Conservation (phyloP, 2,329 filamentous ascomycete species). For the Pseudogymnoascus sp. region DNA sequence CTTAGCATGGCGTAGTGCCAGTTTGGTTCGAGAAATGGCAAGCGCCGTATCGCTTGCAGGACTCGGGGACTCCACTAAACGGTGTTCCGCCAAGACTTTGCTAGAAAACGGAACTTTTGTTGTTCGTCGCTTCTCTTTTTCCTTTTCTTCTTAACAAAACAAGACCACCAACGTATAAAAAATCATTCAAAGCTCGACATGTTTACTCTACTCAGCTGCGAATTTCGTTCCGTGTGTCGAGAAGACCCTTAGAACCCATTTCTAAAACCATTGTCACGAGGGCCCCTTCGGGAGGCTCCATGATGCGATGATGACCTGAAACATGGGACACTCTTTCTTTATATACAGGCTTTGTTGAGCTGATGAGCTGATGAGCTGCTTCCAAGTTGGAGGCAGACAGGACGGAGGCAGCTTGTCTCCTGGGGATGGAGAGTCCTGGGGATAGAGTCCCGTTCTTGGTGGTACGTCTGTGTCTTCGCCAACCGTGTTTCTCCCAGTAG, state of each 20-base stretch:
- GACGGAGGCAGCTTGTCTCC: neutral
- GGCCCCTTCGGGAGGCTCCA: constrained; percentile 51
- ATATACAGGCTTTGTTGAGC: constrained; percentile 10
- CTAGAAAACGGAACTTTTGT: constrained; percentile 4
- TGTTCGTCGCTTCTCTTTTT: constrained; percentile 19
- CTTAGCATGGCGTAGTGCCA: constrained; percentile 10
- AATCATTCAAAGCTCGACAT: constrained; percentile 60
- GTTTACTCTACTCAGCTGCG: constrained; percentile 52
- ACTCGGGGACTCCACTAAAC: constrained; percentile 1
- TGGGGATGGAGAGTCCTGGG: constrained; percentile 18
- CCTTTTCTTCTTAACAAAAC: constrained; percentile 31
- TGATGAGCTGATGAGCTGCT: constrained; percentile 11
- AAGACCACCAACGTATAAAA: constrained; percentile 63
- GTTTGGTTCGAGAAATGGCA: constrained; percentile 8
- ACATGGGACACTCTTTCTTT: constrained; percentile 45
- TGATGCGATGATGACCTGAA: constrained; percentile 63
- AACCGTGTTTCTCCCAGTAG: constrained; percentile 20
- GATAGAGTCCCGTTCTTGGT: neutral
- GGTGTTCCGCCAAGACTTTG: constrained; percentile 1
- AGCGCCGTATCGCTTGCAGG: constrained; percentile 10
- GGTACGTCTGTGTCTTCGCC: neutral
- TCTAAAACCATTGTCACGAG: constrained; percentile 82
- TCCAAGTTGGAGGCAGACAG: neutral
- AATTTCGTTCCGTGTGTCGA: constrained; percentile 66
- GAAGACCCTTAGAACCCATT: constrained; percentile 51